phyloP scores from a whole-genome alignment of 2,329 filamentous ascomycete species.

The Neonectria sp. region DNA sequence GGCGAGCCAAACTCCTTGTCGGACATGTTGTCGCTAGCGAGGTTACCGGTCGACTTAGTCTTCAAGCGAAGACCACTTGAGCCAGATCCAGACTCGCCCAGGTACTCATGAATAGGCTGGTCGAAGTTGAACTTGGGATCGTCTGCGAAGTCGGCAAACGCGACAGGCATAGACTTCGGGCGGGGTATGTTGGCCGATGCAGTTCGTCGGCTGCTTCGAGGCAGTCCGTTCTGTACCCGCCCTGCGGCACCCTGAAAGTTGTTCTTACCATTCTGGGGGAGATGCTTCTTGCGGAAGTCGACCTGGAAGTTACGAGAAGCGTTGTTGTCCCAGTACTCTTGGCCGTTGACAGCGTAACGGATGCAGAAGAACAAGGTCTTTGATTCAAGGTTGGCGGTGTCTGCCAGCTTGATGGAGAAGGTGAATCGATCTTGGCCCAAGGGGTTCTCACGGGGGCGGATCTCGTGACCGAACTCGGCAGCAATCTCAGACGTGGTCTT shows the following conservation, averaged over 20 bases:
- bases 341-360: conserved; percentile 86
- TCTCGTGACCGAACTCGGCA: conserved; percentile 89
- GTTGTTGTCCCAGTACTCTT: conserved; percentile 98
- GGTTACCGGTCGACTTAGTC: conserved; percentile 73
- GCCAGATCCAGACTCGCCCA: conserved; percentile 73
- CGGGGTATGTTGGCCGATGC: conserved; percentile 60
- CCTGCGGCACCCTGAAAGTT: conserved; percentile 65
- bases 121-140: conserved; percentile 72
- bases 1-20: conserved; percentile 65
- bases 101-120: conserved; percentile 72
- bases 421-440: conserved; percentile 89
- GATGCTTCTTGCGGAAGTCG: conserved; percentile 87
- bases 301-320: conserved; percentile 89
- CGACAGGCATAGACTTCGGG: conserved; percentile 69
- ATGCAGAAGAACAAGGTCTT: conserved; percentile 96
- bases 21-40: conserved; percentile 74
- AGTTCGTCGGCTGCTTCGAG: conserved; percentile 75
- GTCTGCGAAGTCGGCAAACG: conserved; percentile 80
- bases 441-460: conserved; percentile 75
- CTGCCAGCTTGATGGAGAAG: conserved; percentile 93
- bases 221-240: conserved; percentile 69
- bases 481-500: conserved; percentile 96
- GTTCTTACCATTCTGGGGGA: conserved; percentile 73
- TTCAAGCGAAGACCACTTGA: conserved; percentile 77
- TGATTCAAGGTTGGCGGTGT: conserved; percentile 90